phyloP scores from a whole-genome alignment of 441 rosid genomes.

The Manihot esculenta region DNA sequence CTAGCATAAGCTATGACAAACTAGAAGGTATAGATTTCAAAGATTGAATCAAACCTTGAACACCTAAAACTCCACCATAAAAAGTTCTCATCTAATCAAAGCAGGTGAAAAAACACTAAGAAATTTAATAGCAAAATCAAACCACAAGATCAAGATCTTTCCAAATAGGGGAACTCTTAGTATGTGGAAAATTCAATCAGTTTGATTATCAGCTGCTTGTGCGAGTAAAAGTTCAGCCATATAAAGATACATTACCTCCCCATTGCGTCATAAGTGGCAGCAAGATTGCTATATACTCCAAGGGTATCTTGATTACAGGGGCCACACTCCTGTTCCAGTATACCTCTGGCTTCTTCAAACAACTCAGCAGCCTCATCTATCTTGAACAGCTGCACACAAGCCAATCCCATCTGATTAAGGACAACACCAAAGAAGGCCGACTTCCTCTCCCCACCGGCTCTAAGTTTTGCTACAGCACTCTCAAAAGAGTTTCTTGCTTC shows the following conservation, averaged over 20 bases:
- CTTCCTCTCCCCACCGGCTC: slow-evolving; percentile 88
- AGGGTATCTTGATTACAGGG: slow-evolving; percentile 95
- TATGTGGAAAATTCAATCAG: slow-evolving; percentile 8
- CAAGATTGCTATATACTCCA: slow-evolving; percentile 92
- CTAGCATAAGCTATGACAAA: slow-evolving; percentile 1
- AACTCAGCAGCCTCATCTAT: slow-evolving; percentile 90
- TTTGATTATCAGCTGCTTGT: slow-evolving; percentile 1
- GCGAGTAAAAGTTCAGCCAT: not conserved
- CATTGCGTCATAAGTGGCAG: slow-evolving; percentile 98
- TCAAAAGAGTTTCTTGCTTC: slow-evolving; percentile 82
- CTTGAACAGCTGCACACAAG: slow-evolving; percentile 93
- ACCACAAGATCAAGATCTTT: not conserved
- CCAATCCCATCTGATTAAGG: slow-evolving; percentile 96
- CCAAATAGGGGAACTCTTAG: not conserved
- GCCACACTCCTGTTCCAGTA: slow-evolving; percentile 88
- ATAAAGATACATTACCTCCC: slow-evolving; percentile 62
- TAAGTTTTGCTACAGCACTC: slow-evolving; percentile 74
- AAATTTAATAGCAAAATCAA: not conserved
- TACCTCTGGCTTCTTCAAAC: slow-evolving; percentile 86
- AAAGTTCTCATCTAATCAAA: not conserved
- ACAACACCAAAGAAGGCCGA: slow-evolving; percentile 95
- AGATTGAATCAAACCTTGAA: not conserved
- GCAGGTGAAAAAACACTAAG: too few relatives aligned
- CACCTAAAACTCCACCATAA: not conserved
- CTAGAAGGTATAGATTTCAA: not conserved